Evolutionary conservation across 768 basidiomycete species (phyloP), one percentile per base, ranked within the genome.

Genomic region (Tricholoma sp.): DNA sequence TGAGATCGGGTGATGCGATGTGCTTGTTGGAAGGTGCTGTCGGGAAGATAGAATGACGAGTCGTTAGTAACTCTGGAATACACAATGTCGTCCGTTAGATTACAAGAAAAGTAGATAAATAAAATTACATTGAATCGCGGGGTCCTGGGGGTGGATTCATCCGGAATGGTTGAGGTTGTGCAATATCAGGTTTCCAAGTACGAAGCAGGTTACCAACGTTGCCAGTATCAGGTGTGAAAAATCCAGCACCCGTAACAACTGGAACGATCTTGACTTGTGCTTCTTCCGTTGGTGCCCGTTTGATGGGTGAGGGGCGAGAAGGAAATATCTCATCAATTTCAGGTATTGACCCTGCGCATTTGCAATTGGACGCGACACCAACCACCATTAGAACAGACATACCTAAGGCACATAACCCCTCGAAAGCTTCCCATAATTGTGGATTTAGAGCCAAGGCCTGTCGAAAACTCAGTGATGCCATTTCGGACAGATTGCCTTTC

Each of bases 361-460:
- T 33, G 54, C 41, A 57, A 61, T 57, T 55, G 51, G 29, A 17
- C n/a, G 47, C 31, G 2, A 8, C 47, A 8, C 29, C 24, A 48
- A 29, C 59, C 37, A 54, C 56, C 34, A 58, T 55, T 33, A 34
- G 53, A 34, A 53, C n/a, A 41, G 58, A 72, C 77, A 52, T 63
- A 89, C 94, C 94, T 45, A 91, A 72, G 31, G 79, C 72, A 68
- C 94, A 96, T 33, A 97, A 70, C 0, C 91, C 93, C 65, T 94
- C 91, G 64, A 94, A 89, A 4, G 94, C 94, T 68, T 97, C 94
- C 93, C 93, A 96, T 53, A 94, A 72, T 67, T 91, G 81, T 32
- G 91, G 90, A 66, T 92, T 86, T 48, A 85, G 67, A 12, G 75
- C 68, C 58, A 97, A 76, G 28, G 92, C 89, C 57, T 85, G 81